A percentile compares a stretch with the other conserved stretches of the same genome.
phyloP scores from a whole-genome alignment of 1,139 yeast species.

The Wickerhamomyces sp. region DNA sequence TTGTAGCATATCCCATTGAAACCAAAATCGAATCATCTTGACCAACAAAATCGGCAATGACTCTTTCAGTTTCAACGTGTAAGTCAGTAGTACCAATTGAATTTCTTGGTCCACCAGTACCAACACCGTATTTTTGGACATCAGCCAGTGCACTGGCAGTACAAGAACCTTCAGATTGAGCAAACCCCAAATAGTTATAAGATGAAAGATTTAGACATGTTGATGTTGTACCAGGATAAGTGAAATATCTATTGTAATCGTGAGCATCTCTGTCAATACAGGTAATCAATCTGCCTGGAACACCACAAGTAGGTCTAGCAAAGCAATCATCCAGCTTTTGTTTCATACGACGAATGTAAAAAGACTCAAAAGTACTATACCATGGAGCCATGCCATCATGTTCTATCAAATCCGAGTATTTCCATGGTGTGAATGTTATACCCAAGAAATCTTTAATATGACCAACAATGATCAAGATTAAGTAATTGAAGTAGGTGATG shows the following conservation, averaged over 20 bases:
- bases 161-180: conserved; percentile 90
- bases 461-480: conserved; percentile 80
- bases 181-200: conserved; percentile 94
- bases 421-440: conserved; percentile 59
- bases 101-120: conserved; percentile 74
- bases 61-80: conserved; percentile 67
- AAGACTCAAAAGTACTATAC: conserved; percentile 90
- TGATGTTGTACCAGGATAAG: conserved; percentile 67
- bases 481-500: conserved; percentile 78
- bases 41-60: conserved; percentile 83
- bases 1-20: conserved; percentile 95
- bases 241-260: conserved; percentile 52
- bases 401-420: conserved; percentile 64
- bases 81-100: conserved; percentile 73
- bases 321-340: conserved; percentile 91
- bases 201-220: conserved; percentile 85
- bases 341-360: conserved; percentile 88
- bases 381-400: conserved; percentile 94
- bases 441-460: conserved; percentile 89
- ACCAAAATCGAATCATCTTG: conserved; percentile 84
- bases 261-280: conserved; percentile 71
- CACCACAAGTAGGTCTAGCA: conserved; percentile 93
- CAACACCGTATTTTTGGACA: conserved; percentile 65
- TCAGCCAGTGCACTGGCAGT: conserved; percentile 70
- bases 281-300: conserved; percentile 87